Conservation (phyloP, 345 rosid species). For the Corchorus capsularis region DNA sequence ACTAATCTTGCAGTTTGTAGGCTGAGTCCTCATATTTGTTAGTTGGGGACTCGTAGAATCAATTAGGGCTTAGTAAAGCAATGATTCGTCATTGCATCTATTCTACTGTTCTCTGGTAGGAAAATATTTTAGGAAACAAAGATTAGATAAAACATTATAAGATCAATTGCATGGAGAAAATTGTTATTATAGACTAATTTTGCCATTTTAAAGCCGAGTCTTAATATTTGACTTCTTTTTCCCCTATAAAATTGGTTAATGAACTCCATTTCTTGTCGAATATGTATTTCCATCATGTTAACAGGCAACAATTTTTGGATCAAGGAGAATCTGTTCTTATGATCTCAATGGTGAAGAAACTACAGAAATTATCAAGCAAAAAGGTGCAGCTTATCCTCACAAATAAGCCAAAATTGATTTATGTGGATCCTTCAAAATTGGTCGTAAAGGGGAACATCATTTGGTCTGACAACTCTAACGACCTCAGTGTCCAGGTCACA, state of each 20-base stretch:
- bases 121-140: neutral
- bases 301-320: conserved; percentile 97
- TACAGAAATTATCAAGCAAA: conserved; percentile 88
- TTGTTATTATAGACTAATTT: neutral
- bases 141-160: neutral
- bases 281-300: neutral
- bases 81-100: neutral
- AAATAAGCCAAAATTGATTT: conserved; percentile 84
- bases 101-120: neutral
- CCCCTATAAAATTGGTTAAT: neutral
- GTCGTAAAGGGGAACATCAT: conserved; percentile 74
- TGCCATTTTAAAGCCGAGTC: neutral
- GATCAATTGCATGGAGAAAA: neutral
- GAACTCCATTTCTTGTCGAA: neutral
- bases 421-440: conserved; percentile 87
- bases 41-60: neutral
- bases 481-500: conserved; percentile 76
- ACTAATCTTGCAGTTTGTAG: too few species aligned
- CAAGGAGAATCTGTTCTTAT: conserved; percentile 90
- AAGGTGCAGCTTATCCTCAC: conserved; percentile 98
- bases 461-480: conserved; percentile 91
- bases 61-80: neutral
- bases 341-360: conserved; percentile 94
- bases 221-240: neutral
- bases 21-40: neutral